Base-by-base conservation (phyloP, 1,284 basidiomycete genomes). In the Trichosporon inkin region DNA sequence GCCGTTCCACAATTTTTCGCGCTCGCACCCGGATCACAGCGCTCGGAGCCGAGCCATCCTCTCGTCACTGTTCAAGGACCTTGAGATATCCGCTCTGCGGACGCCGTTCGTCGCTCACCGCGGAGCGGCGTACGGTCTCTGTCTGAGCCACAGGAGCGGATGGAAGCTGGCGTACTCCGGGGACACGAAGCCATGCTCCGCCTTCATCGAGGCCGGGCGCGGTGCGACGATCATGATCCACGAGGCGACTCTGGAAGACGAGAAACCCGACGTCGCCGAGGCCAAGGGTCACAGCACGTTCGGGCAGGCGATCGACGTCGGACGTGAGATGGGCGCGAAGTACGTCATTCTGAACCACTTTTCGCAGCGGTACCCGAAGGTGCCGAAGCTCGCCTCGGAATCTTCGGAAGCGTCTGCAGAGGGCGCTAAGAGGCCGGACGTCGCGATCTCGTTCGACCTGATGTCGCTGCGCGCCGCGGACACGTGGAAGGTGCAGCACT, bases 301-400 rank as follows among this genome's bases (percentile, higher is more conserved):
- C 63, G 86, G 89, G 0, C 89, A 96, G 72, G 94, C 94, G 0
- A 84, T 96, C 40, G 83, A 85, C 16, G 82, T 92, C 24, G 93
- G 87, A 2, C 38, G 34, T 68, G 91, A 88, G 66, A 94, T 95
- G 91, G 81, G 83, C 7, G 92, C 92, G 0, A 80, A 85, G 59
- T 86, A 91, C 66, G 82, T 91, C 22, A 82, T 98, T 36, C 83
- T 98, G 22, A 98, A 93, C 2, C 94, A 98, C 76, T 98, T 98
- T 77, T 96, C 92, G 11, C 90, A 91, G 58, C 86, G 94, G 11
- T 96, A 96, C 76, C 92, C 93, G 13, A 92, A 90, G 70, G 81
- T 93, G 70, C 89, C 90, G 1, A 82, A 83, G 41, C 63, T 81
- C 49, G 34, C 34, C 16, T 19, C 19, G 5, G 11, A 22, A 10